phyloP scores from a whole-genome alignment of 192 early-diverging fungal species.

The Coemansia erecta region DNA sequence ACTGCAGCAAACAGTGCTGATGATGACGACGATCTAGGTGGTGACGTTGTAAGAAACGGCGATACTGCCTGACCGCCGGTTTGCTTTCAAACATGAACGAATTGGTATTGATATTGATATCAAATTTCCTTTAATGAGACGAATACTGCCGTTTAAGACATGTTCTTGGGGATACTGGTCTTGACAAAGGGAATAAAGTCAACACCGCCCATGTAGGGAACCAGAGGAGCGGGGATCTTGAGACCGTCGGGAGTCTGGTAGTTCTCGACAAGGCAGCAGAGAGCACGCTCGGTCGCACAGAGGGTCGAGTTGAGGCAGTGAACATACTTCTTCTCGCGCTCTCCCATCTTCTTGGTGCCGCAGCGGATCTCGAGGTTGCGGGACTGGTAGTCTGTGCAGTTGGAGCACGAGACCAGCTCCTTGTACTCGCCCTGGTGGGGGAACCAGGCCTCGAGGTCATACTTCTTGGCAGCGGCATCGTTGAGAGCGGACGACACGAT shows the following conservation, averaged over 20 bases:
- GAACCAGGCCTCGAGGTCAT: conserved; percentile 99
- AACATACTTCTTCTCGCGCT: conserved; percentile 91
- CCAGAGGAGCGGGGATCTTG: conserved; percentile 77
- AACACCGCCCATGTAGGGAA: conserved; percentile 91
- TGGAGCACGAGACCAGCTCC: conserved; percentile 97
- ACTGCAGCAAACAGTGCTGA: conserved; percentile 10
- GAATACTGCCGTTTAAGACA: conserved; percentile 14
- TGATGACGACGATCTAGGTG: conserved; percentile 13
- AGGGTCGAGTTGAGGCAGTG: conserved; percentile 98
- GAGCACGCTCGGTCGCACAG: conserved; percentile 90
- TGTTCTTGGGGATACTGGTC: conserved; percentile 39
- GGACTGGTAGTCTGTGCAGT: conserved; percentile 99
- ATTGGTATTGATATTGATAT: background rate
- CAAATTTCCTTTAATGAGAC: conserved; percentile 6
- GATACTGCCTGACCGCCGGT: background rate
- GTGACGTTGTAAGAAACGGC: conserved; percentile 10
- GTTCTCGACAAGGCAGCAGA: conserved; percentile 95
- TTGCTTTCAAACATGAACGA: background rate
- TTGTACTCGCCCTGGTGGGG: conserved; percentile 97
- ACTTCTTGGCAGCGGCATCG: conserved; percentile 99
- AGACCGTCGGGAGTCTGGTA: conserved; percentile 92
- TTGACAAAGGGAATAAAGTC: conserved; percentile 81
- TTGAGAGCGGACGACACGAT: conserved; percentile 98
- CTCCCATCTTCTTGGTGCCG: conserved; percentile 96
- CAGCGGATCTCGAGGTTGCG: conserved; percentile 92